Conservation (phyloP, 2,329 filamentous ascomycete species). For the Pleurostoma richardsiae region DNA sequence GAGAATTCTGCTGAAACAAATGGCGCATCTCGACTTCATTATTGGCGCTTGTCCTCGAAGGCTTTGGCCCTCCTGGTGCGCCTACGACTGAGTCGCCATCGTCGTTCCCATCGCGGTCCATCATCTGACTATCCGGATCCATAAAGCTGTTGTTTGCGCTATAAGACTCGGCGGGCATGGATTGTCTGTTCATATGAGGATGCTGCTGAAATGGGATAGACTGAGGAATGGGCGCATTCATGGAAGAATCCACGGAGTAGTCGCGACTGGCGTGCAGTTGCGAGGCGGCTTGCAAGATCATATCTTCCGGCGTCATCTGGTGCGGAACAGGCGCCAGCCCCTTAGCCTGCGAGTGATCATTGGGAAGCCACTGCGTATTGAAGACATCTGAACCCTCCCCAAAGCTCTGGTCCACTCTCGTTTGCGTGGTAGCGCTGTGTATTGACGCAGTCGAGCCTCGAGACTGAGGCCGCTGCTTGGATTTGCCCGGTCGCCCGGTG, state of each 20-base stretch:
- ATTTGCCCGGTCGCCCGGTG: slow-evolving; percentile 30
- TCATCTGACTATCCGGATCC: slow-evolving; percentile 53
- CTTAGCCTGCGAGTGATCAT: slow-evolving; percentile 36
- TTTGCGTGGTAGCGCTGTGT: slow-evolving; percentile 47
- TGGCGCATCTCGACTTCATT: slow-evolving; percentile 79
- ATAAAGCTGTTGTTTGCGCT: slow-evolving; percentile 47
- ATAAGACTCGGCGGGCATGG: slow-evolving; percentile 50
- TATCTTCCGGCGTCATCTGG: slow-evolving; percentile 52
- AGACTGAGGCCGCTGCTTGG: slow-evolving; percentile 47
- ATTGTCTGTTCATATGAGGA: slow-evolving; percentile 37
- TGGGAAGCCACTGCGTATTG: slow-evolving; percentile 43
- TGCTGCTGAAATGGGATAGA: slow-evolving; percentile 39
- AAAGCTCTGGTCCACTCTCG: slow-evolving; percentile 44
- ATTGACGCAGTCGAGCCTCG: slow-evolving; percentile 53
- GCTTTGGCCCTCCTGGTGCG: slow-evolving; percentile 42
- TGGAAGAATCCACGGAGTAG: slow-evolving; percentile 43
- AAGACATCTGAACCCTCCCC: slow-evolving; percentile 38
- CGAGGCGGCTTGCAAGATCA: slow-evolving; percentile 52
- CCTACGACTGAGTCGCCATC: slow-evolving; percentile 49
- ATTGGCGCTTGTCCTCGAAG: slow-evolving; percentile 65
- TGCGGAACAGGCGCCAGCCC: slow-evolving; percentile 33
- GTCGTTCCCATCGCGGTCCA: slow-evolving; percentile 55
- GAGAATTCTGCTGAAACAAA: slow-evolving; percentile 64
- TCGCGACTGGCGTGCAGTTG: slow-evolving; percentile 48
- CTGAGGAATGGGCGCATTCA: slow-evolving; percentile 39